Base-by-base conservation (phyloP, 164 flowering plant species). In the Liquidambar formosana region DNA sequence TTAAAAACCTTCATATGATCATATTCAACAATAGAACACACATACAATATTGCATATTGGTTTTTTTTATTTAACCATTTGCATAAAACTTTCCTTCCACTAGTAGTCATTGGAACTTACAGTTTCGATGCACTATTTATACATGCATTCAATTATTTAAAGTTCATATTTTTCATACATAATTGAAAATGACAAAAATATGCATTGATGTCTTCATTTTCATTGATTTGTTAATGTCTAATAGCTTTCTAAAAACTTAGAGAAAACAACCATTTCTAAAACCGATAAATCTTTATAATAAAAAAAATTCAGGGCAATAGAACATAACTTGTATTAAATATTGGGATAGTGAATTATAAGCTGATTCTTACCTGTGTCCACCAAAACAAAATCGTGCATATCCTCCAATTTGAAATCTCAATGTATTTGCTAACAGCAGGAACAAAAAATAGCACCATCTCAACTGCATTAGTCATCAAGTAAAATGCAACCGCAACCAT, bases 361-460 rank as follows among this genome's bases (percentile, higher is more conserved):
- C 8, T 9, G 61, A 64, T 47, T 70, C 72, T 52, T 86, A 95
- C 99, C 92, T 91, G 89, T 58, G 81, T 84, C 97, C 97, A 92
- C 95, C 92, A 89, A 44, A 92, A 82, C 41, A 95, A 73, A 62
- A 83, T 25, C 45, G 71, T 63, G 70, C 78, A 87, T 28, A 89
- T 58, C 66, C 82, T 71, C 54, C 54, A 66, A 71, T 89, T 86
- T 68, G 99, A 93, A 56, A 83, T 85, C 83, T 95, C 99, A 68
- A 95, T 87, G 75, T 84, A 90, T 73, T 80, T 89, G 70, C 85
- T 76, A 61, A 95, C 65, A n/a, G 79, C 85, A 63, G 99, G 99
- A 79, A 93, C 91, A 18, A 93, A 79, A 80, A 93, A 95, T 63
- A 95, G 76, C 44, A 93, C 88, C 86, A 93, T 72, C 62, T 89